Evolutionary conservation across 2,329 filamentous ascomycete species (phyloP).

Genomic region (Ophiocordyceps polyrhachis-furcata): DNA sequence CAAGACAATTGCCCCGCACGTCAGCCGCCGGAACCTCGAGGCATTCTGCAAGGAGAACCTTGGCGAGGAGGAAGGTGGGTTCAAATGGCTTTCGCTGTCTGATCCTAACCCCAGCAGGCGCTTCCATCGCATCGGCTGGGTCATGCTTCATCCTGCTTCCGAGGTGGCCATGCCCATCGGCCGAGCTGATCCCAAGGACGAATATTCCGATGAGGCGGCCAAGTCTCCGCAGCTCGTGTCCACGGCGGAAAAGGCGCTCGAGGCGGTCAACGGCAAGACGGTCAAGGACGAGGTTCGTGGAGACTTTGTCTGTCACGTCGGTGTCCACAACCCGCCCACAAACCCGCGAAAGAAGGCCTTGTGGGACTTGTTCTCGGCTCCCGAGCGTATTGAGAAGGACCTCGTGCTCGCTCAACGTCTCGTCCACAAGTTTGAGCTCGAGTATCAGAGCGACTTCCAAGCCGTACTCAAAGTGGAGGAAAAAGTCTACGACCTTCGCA

Average conservation of each 20-base stretch:
- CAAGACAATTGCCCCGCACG: constrained; percentile 93
- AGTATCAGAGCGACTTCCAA: constrained; percentile 60
- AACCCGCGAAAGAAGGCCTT: constrained; percentile 84
- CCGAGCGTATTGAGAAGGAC: constrained; percentile 84
- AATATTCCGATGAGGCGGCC: constrained; percentile 38
- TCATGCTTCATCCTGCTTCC: constrained; percentile 71
- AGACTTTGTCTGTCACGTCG: constrained; percentile 94
- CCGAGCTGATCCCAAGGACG: constrained; percentile 54
- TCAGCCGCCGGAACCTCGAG: constrained; percentile 84
- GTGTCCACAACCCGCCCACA: constrained; percentile 76
- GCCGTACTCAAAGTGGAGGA: constrained; percentile 69
- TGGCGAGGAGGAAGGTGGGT: constrained; percentile 77
- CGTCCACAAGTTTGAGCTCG: constrained; percentile 67
- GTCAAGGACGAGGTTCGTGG: constrained; percentile 87
- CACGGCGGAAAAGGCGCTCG: constrained; percentile 70
- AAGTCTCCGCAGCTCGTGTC: constrained; percentile 32
- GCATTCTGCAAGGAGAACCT: constrained; percentile 88
- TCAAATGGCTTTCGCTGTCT: constrained; percentile 88
- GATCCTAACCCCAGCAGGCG: constrained; percentile 95
- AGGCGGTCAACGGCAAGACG: constrained; percentile 93
- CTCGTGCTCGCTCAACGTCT: constrained; percentile 66
- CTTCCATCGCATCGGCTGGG: constrained; percentile 96
- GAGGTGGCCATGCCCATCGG: constrained; percentile 49
- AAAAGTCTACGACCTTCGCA: constrained; percentile 63
- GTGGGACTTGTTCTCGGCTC: constrained; percentile 91